Base-by-base conservation (phyloP, 768 basidiomycete species). In the Amanita polypyramis region DNA sequence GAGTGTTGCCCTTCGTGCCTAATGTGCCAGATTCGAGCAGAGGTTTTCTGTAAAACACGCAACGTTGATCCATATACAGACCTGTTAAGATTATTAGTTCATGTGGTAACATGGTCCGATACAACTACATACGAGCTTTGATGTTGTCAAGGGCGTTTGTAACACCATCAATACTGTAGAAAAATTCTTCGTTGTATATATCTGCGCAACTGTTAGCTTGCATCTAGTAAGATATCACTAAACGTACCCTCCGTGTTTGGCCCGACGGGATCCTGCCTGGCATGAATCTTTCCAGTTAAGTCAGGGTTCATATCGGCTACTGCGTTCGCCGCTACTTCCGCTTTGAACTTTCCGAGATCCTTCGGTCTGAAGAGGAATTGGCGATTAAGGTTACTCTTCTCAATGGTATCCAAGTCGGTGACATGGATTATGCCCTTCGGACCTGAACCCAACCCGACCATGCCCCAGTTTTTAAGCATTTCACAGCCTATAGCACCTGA, bases 381-480 rank as follows among this genome's bases (percentile, higher is more conserved):
- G 50, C 96, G 73, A 65, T 99, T 99, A 47, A 99, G 67, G 64
- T 99, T 99, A 57, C 89, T 93, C 77, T 99, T 99, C 72, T 99
- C 96, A 61, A 99, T 99, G 25, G 94, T 97, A 64, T 99, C 96
- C 57, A 99, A 66, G 64, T 99, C 96, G 4, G 96, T 98, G 48
- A 98, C 90, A 57, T 94, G 82, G 49, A 99, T 88, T 44, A 74
- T 67, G 8, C 89, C 96, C 35, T 80, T 72, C 12, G 77, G 70
- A 9, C 89, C 89, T 25, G 83, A 77, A 5, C 79, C 94, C 39
- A 99, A 70, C 52, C 96, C 96, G 76, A 98, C 95, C 91, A 98
- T 88, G 55, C 89, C 87, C 96, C 96, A 99, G 66, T 98, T 99
- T 74, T 99, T 99, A 58, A 99, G 69, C 96, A 98, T 98, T 69